Evolutionary conservation across 371 early-diverging fungal genomes (phyloP).

Genomic region (Globomyces sp.): DNA sequence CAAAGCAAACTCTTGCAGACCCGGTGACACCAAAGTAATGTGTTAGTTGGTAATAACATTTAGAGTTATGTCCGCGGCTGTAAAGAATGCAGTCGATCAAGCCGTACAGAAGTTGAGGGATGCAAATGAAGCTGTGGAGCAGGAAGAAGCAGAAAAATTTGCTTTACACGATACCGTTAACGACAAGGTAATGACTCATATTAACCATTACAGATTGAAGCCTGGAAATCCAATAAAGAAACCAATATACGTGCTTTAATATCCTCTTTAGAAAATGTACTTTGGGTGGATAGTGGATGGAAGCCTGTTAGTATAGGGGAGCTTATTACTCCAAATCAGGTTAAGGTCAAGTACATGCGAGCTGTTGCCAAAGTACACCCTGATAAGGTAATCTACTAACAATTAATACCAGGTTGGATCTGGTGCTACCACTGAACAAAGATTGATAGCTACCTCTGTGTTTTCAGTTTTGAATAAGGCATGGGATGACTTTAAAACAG

Average conservation of each 20-base stretch:
- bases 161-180: conserved; percentile 79
- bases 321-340: conserved; percentile 77
- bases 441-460: conserved; percentile 82
- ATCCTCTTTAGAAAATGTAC: conserved; percentile 73
- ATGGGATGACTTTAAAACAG: conserved; percentile 86
- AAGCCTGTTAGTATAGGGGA: conserved; percentile 76
- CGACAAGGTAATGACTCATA: conserved; percentile 35
- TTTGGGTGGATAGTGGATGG: conserved; percentile 79
- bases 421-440: conserved; percentile 70
- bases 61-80: conserved; percentile 20
- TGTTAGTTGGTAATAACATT: neutral
- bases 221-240: conserved; percentile 87
- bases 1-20: conserved; percentile 7
- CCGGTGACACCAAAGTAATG: neutral
- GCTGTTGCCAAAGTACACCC: conserved; percentile 94
- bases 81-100: conserved; percentile 32
- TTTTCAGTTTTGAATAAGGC: conserved; percentile 89
- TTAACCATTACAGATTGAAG: conserved; percentile 32
- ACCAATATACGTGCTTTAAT: conserved; percentile 86
- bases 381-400: conserved; percentile 71
- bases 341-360: conserved; percentile 89
- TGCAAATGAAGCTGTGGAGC: conserved; percentile 64
- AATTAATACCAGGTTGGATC: conserved; percentile 28
- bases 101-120: conserved; percentile 60
- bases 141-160: conserved; percentile 76